Percentiles rank a stretch among this genome's conserved stretches.
phyloP scores from a whole-genome alignment of 2,329 filamentous ascomycete species.

The Paradendryphiella salina region DNA sequence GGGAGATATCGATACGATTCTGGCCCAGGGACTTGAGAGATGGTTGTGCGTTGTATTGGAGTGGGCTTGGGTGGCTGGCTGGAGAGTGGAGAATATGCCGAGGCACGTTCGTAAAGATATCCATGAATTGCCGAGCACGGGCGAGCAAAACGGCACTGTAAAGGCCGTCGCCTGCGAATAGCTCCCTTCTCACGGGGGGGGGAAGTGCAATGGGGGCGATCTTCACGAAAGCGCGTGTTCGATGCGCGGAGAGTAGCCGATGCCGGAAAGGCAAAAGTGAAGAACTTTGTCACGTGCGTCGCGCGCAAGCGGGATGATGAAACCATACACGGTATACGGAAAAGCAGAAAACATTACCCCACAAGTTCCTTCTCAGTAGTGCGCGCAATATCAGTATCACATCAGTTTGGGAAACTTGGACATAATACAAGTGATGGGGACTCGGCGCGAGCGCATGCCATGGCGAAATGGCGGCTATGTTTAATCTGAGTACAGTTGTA shows the following conservation, averaged over 20 bases:
- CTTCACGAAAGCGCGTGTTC: neutral
- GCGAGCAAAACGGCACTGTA: too few species aligned
- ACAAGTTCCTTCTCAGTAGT: too few species aligned
- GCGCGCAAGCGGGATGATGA: neutral
- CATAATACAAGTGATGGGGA: too few species aligned
- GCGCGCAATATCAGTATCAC: too few species aligned
- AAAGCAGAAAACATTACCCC: too few species aligned
- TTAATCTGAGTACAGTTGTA: neutral
- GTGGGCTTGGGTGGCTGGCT: neutral
- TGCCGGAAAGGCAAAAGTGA: too few species aligned
- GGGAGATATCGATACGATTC: neutral
- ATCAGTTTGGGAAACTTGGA: too few species aligned
- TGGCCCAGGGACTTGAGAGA: neutral
- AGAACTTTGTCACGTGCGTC: neutral
- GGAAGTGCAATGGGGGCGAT: too few species aligned
- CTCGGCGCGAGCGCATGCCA: too few species aligned
- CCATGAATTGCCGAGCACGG: neutral
- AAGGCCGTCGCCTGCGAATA: too few species aligned
- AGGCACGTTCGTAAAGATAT: neutral
- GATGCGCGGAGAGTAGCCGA: neutral
- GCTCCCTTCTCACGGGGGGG: too few species aligned
- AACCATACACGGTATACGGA: too few species aligned
- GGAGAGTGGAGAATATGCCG: conserved; percentile 1
- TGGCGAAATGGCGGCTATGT: neutral
- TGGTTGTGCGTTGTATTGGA: neutral